Base-by-base conservation (phyloP, 306 rosid species). In the Betula pendula region DNA sequence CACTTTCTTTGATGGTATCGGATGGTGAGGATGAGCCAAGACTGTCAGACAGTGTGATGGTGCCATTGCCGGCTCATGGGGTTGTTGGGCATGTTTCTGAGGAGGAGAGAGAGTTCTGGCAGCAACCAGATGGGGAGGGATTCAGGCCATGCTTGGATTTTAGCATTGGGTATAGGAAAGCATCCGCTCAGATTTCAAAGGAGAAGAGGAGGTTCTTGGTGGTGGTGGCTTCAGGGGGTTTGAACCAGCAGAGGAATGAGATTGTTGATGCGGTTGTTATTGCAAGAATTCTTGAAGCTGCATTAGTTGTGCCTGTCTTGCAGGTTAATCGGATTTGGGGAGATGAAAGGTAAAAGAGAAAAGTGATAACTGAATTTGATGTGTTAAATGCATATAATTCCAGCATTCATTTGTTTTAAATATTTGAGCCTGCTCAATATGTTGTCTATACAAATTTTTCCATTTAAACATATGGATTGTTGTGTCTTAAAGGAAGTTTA, bases 181-280 rank as follows among this genome's bases (percentile, higher is more conserved):
- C 81, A 2, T 86, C 90, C 0, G 53, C 45, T 0, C 15, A 20
- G 72, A 74, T 86, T 69, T 73, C 87, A 0, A 70, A 80, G 76
- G 88, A 84, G 85, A 86, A 77, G 52, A 81, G 77, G 72, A 84
- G 87, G 82, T 86, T 84, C 72, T 78, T 88, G 67, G 70, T 88
- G 79, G 90, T 86, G 76, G 86, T 84, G 79, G 90, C 82, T 31
- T 80, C 90, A 0, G 92, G 92, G 9, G 92, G 92, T 29, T 25
- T 88, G 55, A 88, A 88, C 66, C 92, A 88, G 81, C 92, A 86
- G 82, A 88, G 88, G 55, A 88, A 88, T 65, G 88, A 86, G 75
- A 88, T 86, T 72, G 82, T 82, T 35, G 92, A 88, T 52, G 92
- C 90, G 10, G 90, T 88, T 65, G 90, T 86, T 8, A 80, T 88